These are phyloP conservation scores for Seiridium cupressi DNA, from an alignment of 2,329 filamentous ascomycete species.

Conservation along the genomic window DNA sequence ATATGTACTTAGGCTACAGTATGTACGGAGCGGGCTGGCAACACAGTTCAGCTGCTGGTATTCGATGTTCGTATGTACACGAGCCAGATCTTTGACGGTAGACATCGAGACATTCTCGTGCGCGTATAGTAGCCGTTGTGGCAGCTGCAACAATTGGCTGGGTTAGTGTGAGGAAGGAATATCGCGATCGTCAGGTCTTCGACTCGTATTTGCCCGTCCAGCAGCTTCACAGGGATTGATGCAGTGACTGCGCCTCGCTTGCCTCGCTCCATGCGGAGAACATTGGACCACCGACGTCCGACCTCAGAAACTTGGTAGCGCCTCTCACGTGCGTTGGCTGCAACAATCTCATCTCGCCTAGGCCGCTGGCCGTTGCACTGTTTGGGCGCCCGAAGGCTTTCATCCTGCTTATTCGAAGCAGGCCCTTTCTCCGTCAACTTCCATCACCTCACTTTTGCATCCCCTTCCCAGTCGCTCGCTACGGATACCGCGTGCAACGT, in stretches of 20 bases:
- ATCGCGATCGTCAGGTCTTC: not conserved
- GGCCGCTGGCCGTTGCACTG: not conserved
- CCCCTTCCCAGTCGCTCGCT: not conserved
- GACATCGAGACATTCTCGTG: too few species aligned
- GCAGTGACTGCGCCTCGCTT: not conserved
- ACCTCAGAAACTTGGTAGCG: not conserved
- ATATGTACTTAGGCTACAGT: too few species aligned
- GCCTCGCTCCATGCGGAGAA: constrained; percentile 1
- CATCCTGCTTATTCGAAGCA: too few species aligned
- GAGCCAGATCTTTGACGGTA: too few species aligned
- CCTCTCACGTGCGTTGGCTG: not conserved
- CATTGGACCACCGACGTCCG: not conserved
- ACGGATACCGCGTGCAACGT: not conserved
- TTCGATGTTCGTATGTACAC: too few species aligned
- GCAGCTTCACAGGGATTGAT: not conserved
- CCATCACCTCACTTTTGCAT: not conserved
- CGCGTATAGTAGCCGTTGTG: too few species aligned
- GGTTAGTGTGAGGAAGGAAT: not conserved
- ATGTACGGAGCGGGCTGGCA: too few species aligned
- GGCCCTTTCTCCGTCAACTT: too few species aligned
- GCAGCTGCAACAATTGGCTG: not conserved
- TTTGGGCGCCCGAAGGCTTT: too few species aligned
- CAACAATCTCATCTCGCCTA: not conserved
- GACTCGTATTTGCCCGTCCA: not conserved
- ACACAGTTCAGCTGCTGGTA: too few species aligned